Evolutionary conservation across 805 yeast genomes (phyloP).

Genomic region (Metschnikowia similis): DNA sequence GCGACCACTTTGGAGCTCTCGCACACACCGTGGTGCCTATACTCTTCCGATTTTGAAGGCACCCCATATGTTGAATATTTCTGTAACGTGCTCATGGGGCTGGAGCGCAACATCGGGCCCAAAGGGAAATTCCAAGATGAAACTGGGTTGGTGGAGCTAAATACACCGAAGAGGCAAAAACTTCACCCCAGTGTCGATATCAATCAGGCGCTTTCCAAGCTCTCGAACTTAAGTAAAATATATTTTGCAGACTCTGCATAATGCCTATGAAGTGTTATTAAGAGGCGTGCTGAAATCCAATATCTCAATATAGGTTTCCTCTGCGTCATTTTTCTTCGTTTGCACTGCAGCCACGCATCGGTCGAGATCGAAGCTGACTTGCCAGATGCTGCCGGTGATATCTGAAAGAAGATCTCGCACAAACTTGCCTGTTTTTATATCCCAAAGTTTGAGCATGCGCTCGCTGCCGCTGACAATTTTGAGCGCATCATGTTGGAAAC

Average conservation of each 20-base stretch:
- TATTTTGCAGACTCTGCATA: slow-evolving; percentile 22
- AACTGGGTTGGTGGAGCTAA: slow-evolving; percentile 13
- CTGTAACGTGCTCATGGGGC: slow-evolving; percentile 18
- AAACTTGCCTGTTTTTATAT: slow-evolving; percentile 69
- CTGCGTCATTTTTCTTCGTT: slow-evolving; percentile 42
- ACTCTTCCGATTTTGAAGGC: slow-evolving; percentile 13
- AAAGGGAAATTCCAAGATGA: slow-evolving; percentile 22
- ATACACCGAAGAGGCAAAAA: slow-evolving; percentile 9
- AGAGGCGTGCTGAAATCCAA: slow-evolving; percentile 60
- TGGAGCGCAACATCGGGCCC: slow-evolving; percentile 22
- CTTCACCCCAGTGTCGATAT: slow-evolving; percentile 25
- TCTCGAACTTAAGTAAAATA: slow-evolving; percentile 32
- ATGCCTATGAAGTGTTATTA: slow-evolving; percentile 1
- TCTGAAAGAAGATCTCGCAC: slow-evolving; percentile 70
- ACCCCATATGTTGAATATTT: slow-evolving; percentile 21
- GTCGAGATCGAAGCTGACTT: slow-evolving; percentile 78
- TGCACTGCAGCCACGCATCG: slow-evolving; percentile 92
- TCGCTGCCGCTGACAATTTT: slow-evolving; percentile 87
- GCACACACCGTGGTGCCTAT: slow-evolving; percentile 38
- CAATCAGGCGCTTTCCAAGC: slow-evolving; percentile 29
- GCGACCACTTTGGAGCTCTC: slow-evolving; percentile 9
- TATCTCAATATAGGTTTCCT: slow-evolving; percentile 72
- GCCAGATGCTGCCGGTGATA: slow-evolving; percentile 88
- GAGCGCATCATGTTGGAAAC: slow-evolving; percentile 85
- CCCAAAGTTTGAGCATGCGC: slow-evolving; percentile 83